Evolutionary conservation across 345 rosid genomes (phyloP), one percentile per base, ranked within the genome.

Genomic region (Salix brachista): DNA sequence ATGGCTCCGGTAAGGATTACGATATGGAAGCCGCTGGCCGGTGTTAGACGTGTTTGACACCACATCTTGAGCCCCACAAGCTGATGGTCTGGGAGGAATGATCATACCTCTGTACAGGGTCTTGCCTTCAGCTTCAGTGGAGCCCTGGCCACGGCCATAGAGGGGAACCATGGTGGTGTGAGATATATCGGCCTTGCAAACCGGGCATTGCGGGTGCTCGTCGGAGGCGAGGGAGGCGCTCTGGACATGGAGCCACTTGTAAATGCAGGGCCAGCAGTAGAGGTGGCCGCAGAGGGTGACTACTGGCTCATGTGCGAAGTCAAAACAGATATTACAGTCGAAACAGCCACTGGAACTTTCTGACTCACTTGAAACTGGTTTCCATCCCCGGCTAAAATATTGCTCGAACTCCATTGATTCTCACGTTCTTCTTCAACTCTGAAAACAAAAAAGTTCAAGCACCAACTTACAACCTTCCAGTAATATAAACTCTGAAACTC

Each of bases 181-280:
- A 5, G 96, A 91, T 66, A 96, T 88, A 30, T 86, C 84, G 9
- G 97, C 88, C 85, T 96, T 96, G 90, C 99, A 96, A 42, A 96
- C 94, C 0, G 99, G 99, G 72, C 99, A 96, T 54, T 89, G 97
- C 23, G 94, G 89, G 77, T 79, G 83, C 72, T 91, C 89, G 19
- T 89, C 89, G 0, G 86, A 76, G 62, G 85, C 87, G n/a, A 87
- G 88, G 28, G 94, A 88, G 44, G 86, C 80, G 48, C 89, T 89
- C 79, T 90, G 96, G 72, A 90, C 85, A 30, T 87, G 91, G 34
- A 91, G 91, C 99, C 99, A 95, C 81, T 91, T 89, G 83, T 93
- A 90, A 78, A 96, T 91, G 87, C 98, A 96, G 25, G 97, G 93
- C 99, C 99, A 96, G 86, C 99, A 96, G 83, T 91, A 96, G 64